Evolutionary conservation across 176 grass and related monocot genomes (phyloP), one percentile per base, ranked within the genome.

Genomic region (Pontederia paniculata): DNA sequence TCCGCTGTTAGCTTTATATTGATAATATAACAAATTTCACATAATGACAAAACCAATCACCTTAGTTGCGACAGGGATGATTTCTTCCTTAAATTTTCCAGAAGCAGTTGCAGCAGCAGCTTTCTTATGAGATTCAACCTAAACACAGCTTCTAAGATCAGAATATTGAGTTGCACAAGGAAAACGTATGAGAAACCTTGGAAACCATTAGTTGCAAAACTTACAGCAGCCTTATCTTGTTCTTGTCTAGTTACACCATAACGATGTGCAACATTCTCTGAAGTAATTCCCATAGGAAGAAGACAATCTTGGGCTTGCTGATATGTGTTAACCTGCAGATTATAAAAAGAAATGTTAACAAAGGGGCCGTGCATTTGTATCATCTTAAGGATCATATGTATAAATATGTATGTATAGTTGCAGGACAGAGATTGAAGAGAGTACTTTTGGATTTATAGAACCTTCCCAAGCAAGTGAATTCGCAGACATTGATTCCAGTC

Each of bases 51-150:
- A 11, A 42, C 60, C 20, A 3, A 4, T 51, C 65, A 98, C 93
- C 80, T 98, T 98, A 46, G 93, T 98, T 47, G 74, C 70, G 22
- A 98, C 86, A 0, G 93, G 86, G 72, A 98, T 63, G 37, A 91
- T 91, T 80, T 98, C 93, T 60, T 91, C 93, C 55, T 84, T 98
- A 70, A 98, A 98, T 73, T 98, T 98, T 63, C 86, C 93, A 51
- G 93, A 78, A 59, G 72, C 93, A 0, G 83, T 91, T 15, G 93
- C 93, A 52, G 83, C 83, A 14, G 86, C 86, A 68, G 93, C 86
- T 13, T 83, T 85, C 52, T 31, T 84, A 79, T 98, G 93, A 77
- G 93, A 98, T 52, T 91, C 86, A 23, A 75, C 80, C 93, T 98
- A 65, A 57, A 37, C 0, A 58, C 16, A 44, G 56, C 69, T 66